A percentile compares a stretch with the other conserved stretches of the same genome.
phyloP scores from a whole-genome alignment of 2,329 filamentous ascomycete species.

The Calonectria leucothoes region DNA sequence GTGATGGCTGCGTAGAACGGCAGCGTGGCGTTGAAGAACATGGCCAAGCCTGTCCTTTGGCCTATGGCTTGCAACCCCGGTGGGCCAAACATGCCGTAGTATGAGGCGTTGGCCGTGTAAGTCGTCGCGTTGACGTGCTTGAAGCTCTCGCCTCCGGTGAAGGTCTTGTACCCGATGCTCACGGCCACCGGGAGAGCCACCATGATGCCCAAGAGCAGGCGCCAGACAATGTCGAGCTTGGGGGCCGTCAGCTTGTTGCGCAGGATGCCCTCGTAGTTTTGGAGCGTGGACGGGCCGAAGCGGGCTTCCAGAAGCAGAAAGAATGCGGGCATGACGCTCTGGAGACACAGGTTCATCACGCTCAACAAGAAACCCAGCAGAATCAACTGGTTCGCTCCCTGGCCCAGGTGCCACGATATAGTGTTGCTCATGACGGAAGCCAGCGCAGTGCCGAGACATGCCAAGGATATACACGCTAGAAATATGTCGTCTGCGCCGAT shows the following conservation, averaged over 20 bases:
- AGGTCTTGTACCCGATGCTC: conserved; percentile 7
- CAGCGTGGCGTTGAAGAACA: conserved; percentile 13
- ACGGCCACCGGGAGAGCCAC: not conserved
- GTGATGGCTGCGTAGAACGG: not conserved
- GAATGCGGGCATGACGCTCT: not conserved
- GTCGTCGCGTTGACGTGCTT: not conserved
- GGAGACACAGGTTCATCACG: conserved; percentile 8
- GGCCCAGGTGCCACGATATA: not conserved
- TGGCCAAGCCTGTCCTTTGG: not conserved
- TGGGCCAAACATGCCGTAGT: conserved; percentile 1
- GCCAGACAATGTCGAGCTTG: not conserved
- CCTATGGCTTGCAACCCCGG: not conserved
- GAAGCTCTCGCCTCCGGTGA: not conserved
- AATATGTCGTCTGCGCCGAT: not conserved
- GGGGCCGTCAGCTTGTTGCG: conserved; percentile 3
- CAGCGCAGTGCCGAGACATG: not conserved
- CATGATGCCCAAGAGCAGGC: not conserved
- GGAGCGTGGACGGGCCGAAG: not conserved
- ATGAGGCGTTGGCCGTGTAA: not conserved
- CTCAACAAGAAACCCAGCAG: not conserved
- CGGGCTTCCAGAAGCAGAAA: not conserved
- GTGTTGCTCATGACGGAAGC: not conserved
- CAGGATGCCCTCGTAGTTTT: conserved; percentile 5
- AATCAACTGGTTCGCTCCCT: not conserved
- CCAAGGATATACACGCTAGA: not conserved